Evolutionary conservation across 805 yeast species (phyloP).

Genomic region (Saccharomyces mikatae): DNA sequence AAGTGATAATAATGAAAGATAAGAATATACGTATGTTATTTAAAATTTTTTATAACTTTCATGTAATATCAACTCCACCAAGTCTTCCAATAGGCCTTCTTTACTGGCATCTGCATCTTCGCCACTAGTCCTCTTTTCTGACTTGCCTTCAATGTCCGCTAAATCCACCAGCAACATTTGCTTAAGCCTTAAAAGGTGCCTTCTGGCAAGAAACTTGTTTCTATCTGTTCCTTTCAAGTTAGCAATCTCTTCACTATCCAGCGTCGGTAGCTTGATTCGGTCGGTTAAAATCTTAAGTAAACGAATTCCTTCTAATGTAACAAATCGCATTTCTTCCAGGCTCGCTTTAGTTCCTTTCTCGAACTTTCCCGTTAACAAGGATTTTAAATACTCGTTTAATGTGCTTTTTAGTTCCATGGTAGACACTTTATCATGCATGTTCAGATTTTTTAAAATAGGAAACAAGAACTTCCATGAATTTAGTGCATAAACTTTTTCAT

Average conservation of each 20-base stretch:
- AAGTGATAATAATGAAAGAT: no score
- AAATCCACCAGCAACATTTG: constrained; percentile 13
- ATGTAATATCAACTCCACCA: not conserved
- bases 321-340: constrained; percentile 10
- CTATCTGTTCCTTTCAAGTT: constrained; percentile 5
- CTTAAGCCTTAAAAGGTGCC: constrained; percentile 21
- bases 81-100: not conserved
- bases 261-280: constrained; percentile 6
- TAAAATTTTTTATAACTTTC: not conserved
- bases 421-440: constrained; percentile 8
- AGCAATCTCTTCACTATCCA: constrained; percentile 1
- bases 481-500: constrained; percentile 9
- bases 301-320: constrained; percentile 22
- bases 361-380: constrained; percentile 11
- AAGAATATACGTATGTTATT: not conserved
- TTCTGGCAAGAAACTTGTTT: constrained; percentile 15
- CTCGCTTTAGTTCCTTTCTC: not conserved
- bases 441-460: constrained; percentile 13
- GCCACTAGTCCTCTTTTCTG: not conserved
- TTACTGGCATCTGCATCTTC: not conserved
- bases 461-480: constrained; percentile 24
- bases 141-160: constrained; percentile 9
- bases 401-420: constrained; percentile 3
- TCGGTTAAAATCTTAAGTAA: constrained; percentile 14
- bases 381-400: constrained; percentile 15